Evolutionary conservation across 1,284 basidiomycete species (phyloP).

Genomic region (Naganishia sp.): DNA sequence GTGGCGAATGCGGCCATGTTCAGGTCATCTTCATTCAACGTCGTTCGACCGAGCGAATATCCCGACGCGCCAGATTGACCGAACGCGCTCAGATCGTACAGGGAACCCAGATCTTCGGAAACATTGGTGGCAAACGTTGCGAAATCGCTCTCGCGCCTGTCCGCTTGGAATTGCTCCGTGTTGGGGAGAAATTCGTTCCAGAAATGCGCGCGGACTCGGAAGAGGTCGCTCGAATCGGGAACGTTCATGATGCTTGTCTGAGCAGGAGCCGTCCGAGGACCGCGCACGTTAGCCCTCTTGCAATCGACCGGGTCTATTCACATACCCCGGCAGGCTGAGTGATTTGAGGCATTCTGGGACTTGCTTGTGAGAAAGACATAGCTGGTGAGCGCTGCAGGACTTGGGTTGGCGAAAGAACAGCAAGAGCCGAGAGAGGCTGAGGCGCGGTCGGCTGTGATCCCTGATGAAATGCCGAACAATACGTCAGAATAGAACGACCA

Average conservation of each 20-base stretch:
- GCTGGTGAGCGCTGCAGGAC: slow-evolving; percentile 10
- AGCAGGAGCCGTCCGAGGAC: background rate
- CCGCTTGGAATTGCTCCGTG: slow-evolving; percentile 18
- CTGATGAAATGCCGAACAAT: background rate
- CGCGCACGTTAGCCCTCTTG: background rate
- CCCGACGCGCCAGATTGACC: background rate
- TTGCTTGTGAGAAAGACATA: no score
- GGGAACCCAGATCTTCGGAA: slow-evolving; percentile 16
- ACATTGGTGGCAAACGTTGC: slow-evolving; percentile 7
- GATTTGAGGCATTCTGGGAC: no score
- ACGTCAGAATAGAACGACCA: background rate
- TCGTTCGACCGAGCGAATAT: background rate
- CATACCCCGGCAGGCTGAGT: no score
- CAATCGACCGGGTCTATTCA: no score
- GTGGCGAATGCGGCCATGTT: slow-evolving; percentile 12
- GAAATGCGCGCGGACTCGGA: slow-evolving; percentile 19
- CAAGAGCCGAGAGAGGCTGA: background rate
- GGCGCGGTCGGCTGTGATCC: background rate
- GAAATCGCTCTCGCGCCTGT: slow-evolving; percentile 20
- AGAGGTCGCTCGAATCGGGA: slow-evolving; percentile 23
- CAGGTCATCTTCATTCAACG: slow-evolving; percentile 1
- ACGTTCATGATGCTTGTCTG: background rate
- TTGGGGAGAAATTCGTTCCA: slow-evolving; percentile 26
- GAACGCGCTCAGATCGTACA: slow-evolving; percentile 10
- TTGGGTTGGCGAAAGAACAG: slow-evolving; percentile 6